These are phyloP conservation scores for Cercospora sojina DNA, from an alignment of 2,329 filamentous ascomycete species.

Conservation along the genomic window DNA sequence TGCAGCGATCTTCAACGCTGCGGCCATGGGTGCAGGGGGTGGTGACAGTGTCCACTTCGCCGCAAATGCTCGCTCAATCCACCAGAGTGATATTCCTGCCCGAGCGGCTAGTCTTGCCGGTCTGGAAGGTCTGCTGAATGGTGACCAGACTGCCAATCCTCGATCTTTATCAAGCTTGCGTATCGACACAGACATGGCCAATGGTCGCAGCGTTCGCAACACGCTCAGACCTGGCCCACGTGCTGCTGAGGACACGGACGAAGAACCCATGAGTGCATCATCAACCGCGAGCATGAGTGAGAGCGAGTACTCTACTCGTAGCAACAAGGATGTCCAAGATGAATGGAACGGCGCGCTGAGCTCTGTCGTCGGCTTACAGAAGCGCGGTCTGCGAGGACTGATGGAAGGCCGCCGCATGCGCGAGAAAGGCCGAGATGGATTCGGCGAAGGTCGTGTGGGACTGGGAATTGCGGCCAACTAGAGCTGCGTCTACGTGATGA, in stretches of 20 bases:
- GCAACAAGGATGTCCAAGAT: slow-evolving; percentile 54
- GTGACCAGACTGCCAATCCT: slow-evolving; percentile 35
- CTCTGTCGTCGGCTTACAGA: slow-evolving; percentile 92
- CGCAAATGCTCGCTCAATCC: slow-evolving; percentile 38
- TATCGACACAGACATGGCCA: slow-evolving; percentile 53
- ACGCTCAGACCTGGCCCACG: slow-evolving; percentile 39
- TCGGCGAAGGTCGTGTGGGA: slow-evolving; percentile 36
- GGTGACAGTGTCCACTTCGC: slow-evolving; percentile 75
- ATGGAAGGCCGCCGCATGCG: slow-evolving; percentile 92
- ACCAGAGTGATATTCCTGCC: slow-evolving; percentile 41
- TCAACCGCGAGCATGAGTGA: slow-evolving; percentile 39
- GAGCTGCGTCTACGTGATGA: neutral
- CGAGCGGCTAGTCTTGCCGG: slow-evolving; percentile 52
- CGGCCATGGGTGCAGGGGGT: slow-evolving; percentile 94
- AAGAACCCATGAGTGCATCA: slow-evolving; percentile 40
- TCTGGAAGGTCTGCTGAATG: slow-evolving; percentile 45
- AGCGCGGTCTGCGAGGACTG: slow-evolving; percentile 81
- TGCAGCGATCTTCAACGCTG: slow-evolving; percentile 95
- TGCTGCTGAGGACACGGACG: slow-evolving; percentile 37
- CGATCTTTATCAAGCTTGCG: slow-evolving; percentile 40
- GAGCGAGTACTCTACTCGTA: slow-evolving; percentile 36
- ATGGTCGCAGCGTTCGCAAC: slow-evolving; percentile 39
- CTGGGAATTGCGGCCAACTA: slow-evolving; percentile 36
- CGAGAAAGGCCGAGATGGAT: slow-evolving; percentile 57
- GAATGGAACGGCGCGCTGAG: slow-evolving; percentile 80